Evolutionary conservation across 2,329 filamentous ascomycete genomes (phyloP).

Genomic region (Aureobasidium sp.): DNA sequence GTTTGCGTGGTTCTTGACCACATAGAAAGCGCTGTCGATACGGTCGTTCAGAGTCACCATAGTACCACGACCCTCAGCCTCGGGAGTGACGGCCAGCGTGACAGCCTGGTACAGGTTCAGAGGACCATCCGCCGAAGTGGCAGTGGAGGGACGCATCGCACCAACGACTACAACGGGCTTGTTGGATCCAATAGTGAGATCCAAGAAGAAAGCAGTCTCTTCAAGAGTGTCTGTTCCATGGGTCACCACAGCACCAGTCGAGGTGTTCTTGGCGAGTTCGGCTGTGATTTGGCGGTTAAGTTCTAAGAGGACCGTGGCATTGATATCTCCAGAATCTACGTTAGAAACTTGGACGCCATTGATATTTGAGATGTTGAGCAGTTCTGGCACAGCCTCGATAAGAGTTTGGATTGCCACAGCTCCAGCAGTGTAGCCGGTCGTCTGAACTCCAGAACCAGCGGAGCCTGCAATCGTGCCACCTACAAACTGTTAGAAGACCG

Average conservation of each 20-base stretch:
- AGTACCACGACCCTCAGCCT: conserved; percentile 43
- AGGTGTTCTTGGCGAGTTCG: conserved; percentile 37
- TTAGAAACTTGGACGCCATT: conserved; percentile 38
- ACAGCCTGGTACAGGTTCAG: conserved; percentile 54
- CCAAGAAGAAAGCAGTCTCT: conserved; percentile 55
- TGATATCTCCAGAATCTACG: conserved; percentile 32
- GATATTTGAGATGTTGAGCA: conserved; percentile 47
- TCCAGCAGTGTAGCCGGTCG: conserved; percentile 45
- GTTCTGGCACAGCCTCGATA: conserved; percentile 46
- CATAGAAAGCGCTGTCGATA: conserved; percentile 50
- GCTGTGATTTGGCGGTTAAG: conserved; percentile 41
- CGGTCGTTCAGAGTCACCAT: conserved; percentile 56
- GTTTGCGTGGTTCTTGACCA: conserved; percentile 55
- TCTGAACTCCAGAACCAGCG: conserved; percentile 42
- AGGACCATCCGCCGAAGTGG: conserved; percentile 54
- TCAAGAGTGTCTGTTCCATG: conserved; percentile 59
- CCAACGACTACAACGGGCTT: conserved; percentile 55
- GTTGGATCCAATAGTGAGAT: conserved; percentile 46
- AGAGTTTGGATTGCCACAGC: conserved; percentile 41
- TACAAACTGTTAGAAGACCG: not conserved
- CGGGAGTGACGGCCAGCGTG: conserved; percentile 42
- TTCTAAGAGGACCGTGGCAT: conserved; percentile 39
- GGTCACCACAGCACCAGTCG: conserved; percentile 47
- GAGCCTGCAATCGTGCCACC: conserved; percentile 52
- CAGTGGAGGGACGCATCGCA: conserved; percentile 55